phyloP scores from a whole-genome alignment of 2,329 filamentous ascomycete species.

The Fusarium poae region DNA sequence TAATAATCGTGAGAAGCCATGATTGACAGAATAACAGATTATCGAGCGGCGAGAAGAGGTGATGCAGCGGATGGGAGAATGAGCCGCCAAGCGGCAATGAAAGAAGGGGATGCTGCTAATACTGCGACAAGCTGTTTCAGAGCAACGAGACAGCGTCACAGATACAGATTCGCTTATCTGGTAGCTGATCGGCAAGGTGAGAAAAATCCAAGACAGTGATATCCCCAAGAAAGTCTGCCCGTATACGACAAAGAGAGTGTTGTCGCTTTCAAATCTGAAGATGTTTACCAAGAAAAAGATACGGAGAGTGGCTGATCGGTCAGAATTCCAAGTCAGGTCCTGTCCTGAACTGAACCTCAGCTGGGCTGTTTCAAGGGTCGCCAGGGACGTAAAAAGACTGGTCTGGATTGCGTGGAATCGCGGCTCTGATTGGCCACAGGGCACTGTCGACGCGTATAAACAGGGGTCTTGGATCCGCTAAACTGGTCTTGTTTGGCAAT shows the following conservation, averaged over 20 bases:
- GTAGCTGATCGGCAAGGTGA: neutral
- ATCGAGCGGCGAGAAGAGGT: slow-evolving; percentile 25
- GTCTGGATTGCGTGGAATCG: slow-evolving; percentile 43
- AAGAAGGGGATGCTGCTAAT: slow-evolving; percentile 33
- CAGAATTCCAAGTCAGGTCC: slow-evolving; percentile 22
- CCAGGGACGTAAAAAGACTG: slow-evolving; percentile 26
- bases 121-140: slow-evolving; percentile 34
- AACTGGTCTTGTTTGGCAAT: slow-evolving; percentile 17
- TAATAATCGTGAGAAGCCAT: slow-evolving; percentile 79
- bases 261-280: slow-evolving; percentile 5
- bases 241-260: slow-evolving; percentile 3
- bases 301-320: slow-evolving; percentile 36
- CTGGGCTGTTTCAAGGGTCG: slow-evolving; percentile 36
- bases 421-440: slow-evolving; percentile 37
- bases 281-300: slow-evolving; percentile 26
- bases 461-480: slow-evolving; percentile 26
- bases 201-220: slow-evolving; percentile 1
- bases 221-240: neutral
- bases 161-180: slow-evolving; percentile 16
- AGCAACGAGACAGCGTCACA: slow-evolving; percentile 17
- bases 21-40: slow-evolving; percentile 20
- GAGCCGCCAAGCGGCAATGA: slow-evolving; percentile 42
- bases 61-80: slow-evolving; percentile 18
- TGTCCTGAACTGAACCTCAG: slow-evolving; percentile 25
- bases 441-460: slow-evolving; percentile 33